Conservation (phyloP, 73 alveolate species). For the Tetrahymena malaccensis region DNA sequence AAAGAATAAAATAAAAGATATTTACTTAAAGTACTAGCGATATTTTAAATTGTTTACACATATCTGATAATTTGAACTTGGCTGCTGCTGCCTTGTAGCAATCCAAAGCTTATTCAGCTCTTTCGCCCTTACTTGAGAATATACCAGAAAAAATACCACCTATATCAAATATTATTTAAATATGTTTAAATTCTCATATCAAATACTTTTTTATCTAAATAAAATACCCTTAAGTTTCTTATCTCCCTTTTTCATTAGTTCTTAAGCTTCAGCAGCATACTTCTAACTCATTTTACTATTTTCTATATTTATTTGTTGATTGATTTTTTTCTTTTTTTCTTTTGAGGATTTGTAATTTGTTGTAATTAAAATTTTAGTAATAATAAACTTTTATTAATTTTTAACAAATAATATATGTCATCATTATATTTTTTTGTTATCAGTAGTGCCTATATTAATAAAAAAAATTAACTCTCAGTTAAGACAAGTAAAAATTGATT, state of each 20-base stretch:
- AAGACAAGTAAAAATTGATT: too few species aligned
- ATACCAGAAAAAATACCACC: constrained; percentile 32
- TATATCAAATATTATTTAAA: not conserved
- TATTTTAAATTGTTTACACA: not conserved
- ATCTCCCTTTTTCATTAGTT: constrained; percentile 38
- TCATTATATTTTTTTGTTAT: not conserved
- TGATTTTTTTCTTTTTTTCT: too few species aligned
- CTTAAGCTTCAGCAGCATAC: constrained; percentile 30
- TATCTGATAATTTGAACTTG: constrained; percentile 16
- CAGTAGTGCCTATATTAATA: not conserved
- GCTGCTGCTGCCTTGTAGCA: constrained; percentile 43
- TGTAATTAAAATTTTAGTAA: not conserved
- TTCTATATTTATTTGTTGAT: not conserved
- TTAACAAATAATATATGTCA: not conserved
- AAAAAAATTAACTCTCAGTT: not conserved
- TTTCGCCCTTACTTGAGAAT: constrained; percentile 29
- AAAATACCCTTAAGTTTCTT: constrained; percentile 20
- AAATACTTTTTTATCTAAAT: not conserved
- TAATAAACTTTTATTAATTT: not conserved
- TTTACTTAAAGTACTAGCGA: not conserved
- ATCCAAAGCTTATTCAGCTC: constrained; percentile 43
- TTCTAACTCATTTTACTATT: constrained; percentile 11
- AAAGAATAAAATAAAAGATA: not conserved
- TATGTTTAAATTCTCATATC: not conserved
- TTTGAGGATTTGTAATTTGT: not conserved